These are phyloP conservation scores for Priceomyces fermenticarens DNA, from an alignment of 805 yeast species.

Conservation along the genomic window DNA sequence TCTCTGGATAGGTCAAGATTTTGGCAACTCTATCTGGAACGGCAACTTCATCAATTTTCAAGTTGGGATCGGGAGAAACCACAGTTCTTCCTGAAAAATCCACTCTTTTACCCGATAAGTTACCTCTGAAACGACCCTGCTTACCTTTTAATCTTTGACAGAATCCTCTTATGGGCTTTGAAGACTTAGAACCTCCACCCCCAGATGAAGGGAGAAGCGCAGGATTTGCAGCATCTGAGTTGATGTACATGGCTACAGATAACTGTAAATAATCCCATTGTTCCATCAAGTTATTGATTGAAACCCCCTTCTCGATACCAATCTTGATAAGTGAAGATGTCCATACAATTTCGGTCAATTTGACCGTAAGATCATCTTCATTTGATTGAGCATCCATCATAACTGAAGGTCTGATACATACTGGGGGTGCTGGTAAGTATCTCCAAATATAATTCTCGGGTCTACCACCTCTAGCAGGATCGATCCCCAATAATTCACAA, in stretches of 20 bases:
- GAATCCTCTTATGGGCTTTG: constrained; percentile 87
- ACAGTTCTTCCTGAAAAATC: constrained; percentile 98
- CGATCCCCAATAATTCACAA: constrained; percentile 89
- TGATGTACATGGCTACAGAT: constrained; percentile 95
- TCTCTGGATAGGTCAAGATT: constrained; percentile 93
- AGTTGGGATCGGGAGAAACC: constrained; percentile 96
- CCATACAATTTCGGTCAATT: constrained; percentile 95
- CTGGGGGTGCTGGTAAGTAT: constrained; percentile 97
- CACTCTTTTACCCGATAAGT: constrained; percentile 96
- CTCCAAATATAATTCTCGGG: constrained; percentile 98
- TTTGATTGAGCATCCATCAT: constrained; percentile 88
- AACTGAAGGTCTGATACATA: constrained; percentile 96
- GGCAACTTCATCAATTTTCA: constrained; percentile 94
- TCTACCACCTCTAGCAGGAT: constrained; percentile 81
- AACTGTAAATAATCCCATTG: constrained; percentile 98
- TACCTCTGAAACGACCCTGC: constrained; percentile 98
- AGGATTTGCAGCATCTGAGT: constrained; percentile 88
- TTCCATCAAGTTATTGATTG: constrained; percentile 92
- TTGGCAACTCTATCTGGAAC: constrained; percentile 97
- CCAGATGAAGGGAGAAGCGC: constrained; percentile 70
- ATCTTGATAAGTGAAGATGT: constrained; percentile 91
- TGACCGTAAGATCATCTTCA: constrained; percentile 96
- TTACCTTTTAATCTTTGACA: constrained; percentile 98
- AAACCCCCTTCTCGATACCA: constrained; percentile 91
- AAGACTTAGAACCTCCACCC: constrained; percentile 49